Percentiles rank a stretch among this genome's conserved stretches.
phyloP scores from a whole-genome alignment of 179 eudicot genomes.

The Silene vulgaris region DNA sequence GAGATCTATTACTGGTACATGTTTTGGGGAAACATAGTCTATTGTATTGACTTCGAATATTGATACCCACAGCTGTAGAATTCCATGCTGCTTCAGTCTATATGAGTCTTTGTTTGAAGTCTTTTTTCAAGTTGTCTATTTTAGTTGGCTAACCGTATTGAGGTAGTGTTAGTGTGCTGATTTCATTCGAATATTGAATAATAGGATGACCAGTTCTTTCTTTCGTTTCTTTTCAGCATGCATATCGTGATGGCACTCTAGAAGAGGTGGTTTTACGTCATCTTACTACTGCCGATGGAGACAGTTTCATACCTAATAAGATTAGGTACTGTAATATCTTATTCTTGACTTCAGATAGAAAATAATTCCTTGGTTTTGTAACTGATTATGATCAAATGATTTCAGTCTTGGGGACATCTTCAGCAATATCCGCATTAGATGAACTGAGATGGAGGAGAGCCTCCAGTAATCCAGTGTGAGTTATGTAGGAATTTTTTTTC shows the following conservation, averaged over 20 bases:
- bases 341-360: background rate
- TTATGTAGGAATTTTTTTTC: background rate
- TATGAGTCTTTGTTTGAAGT: background rate
- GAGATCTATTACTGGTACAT: too few relatives aligned
- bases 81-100: too few relatives aligned
- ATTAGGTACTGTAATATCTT: constrained; percentile 43
- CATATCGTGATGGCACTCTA: constrained; percentile 77
- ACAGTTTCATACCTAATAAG: constrained; percentile 70
- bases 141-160: constrained; percentile 10
- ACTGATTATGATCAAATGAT: constrained; percentile 19
- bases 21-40: too few relatives aligned
- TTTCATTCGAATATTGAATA: constrained; percentile 7
- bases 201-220: constrained; percentile 12
- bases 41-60: too few relatives aligned
- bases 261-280: constrained; percentile 84
- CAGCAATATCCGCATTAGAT: constrained; percentile 53
- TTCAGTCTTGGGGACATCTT: constrained; percentile 83
- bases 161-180: constrained; percentile 2
- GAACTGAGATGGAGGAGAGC: constrained; percentile 31
- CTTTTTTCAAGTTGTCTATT: background rate
- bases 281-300: constrained; percentile 82
- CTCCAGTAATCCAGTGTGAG: constrained; percentile 39
- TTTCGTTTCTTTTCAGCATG: constrained; percentile 52
- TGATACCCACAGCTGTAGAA: too few relatives aligned
- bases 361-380: constrained; percentile 1